Evolutionary conservation across 2,329 filamentous ascomycete species (phyloP).

Genomic region (Aspergillus versicolor): DNA sequence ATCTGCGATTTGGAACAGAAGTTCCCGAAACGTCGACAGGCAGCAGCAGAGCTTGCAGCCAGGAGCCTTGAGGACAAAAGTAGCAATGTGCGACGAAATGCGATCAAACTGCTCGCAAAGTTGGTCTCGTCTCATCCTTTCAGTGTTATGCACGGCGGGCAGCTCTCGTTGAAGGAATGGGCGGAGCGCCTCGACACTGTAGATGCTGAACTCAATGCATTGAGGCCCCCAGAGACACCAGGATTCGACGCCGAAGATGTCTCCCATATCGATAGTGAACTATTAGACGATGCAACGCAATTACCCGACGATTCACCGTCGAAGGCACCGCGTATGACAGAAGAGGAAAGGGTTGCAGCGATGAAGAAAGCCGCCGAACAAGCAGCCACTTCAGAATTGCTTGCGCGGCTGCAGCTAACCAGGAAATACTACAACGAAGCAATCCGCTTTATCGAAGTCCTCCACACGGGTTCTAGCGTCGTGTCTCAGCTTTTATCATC

Average conservation of each 20-base stretch:
- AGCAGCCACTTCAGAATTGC: constrained; percentile 82
- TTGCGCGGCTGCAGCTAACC: constrained; percentile 83
- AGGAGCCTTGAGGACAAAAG: constrained; percentile 95
- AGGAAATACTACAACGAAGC: constrained; percentile 92
- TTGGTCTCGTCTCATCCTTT: constrained; percentile 95
- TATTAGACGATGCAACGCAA: constrained; percentile 88
- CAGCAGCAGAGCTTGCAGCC: constrained; percentile 80
- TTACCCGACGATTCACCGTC: constrained; percentile 64
- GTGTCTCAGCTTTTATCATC: constrained; percentile 88
- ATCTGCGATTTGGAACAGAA: constrained; percentile 95
- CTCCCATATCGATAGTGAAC: constrained; percentile 71
- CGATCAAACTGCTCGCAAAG: constrained; percentile 85
- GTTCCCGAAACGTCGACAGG: constrained; percentile 87
- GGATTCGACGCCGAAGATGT: constrained; percentile 68
- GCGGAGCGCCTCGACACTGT: constrained; percentile 76
- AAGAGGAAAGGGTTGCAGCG: constrained; percentile 72
- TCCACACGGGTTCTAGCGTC: constrained; percentile 76
- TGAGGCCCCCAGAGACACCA: constrained; percentile 72
- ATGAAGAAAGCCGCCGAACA: constrained; percentile 81
- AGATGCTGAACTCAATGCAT: constrained; percentile 74
- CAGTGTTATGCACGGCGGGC: constrained; percentile 83
- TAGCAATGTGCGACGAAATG: constrained; percentile 92
- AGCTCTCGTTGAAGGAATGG: constrained; percentile 85
- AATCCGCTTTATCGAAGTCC: constrained; percentile 85
- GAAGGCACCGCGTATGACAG: constrained; percentile 68